Percentiles rank a stretch among this genome's conserved stretches.
Conservation (phyloP, 345 rosid species). For the Erucastrum elatum region DNA sequence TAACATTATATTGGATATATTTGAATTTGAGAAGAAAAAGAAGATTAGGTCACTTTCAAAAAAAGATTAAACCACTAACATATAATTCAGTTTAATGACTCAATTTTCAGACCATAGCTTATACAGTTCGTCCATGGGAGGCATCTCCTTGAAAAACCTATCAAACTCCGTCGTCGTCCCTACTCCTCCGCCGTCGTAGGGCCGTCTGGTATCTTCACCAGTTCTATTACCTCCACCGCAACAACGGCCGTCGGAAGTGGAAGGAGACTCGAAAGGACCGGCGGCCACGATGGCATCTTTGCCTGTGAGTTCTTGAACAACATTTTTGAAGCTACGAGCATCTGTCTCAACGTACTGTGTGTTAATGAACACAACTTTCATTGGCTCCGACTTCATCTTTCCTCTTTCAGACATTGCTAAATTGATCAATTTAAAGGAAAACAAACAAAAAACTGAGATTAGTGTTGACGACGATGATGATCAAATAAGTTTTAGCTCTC, state of each 20-base stretch:
- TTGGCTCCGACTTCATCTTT: conserved; percentile 26
- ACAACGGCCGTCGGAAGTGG: conserved; percentile 3
- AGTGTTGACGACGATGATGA: neutral
- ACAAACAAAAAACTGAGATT: neutral
- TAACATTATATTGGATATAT: neutral
- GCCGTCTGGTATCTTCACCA: conserved; percentile 4
- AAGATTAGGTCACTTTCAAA: neutral
- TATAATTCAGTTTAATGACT: neutral
- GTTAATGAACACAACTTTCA: conserved; percentile 52
- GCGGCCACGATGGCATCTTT: conserved; percentile 44
- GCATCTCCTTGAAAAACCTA: conserved; percentile 48
- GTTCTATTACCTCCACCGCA: neutral
- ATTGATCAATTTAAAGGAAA: neutral
- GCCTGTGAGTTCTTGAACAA: conserved; percentile 61
- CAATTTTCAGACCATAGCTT: conserved; percentile 31
- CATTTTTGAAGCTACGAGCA: conserved; percentile 51
- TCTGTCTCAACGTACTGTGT: conserved; percentile 53
- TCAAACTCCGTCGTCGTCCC: conserved; percentile 46
- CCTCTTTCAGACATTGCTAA: conserved; percentile 36
- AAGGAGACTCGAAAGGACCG: conserved; percentile 26
- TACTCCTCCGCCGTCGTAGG: conserved; percentile 13
- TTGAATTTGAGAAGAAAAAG: neutral
- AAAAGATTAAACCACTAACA: neutral
- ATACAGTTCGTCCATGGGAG: conserved; percentile 38
- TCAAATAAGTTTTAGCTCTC: conserved; percentile 10